Conservation (phyloP, 2,329 filamentous ascomycete species). For the Stylonectria norvegica region DNA sequence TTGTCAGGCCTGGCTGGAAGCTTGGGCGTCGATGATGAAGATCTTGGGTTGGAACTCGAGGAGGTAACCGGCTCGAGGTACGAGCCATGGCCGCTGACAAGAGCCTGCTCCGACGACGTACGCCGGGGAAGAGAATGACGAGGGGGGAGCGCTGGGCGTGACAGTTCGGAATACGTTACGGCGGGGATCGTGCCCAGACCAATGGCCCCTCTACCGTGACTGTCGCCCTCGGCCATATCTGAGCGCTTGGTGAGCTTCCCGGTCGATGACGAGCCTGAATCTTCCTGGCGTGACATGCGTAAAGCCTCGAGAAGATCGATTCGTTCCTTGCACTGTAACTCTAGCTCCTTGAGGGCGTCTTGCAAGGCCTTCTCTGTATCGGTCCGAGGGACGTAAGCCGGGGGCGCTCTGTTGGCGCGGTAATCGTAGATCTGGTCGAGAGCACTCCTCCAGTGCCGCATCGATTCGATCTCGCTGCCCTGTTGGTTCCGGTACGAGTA, state of each 20-base stretch:
- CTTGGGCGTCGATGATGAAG: conserved; percentile 34
- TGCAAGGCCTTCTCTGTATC: conserved; percentile 82
- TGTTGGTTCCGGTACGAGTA: too few species aligned
- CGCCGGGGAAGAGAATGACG: conserved; percentile 55
- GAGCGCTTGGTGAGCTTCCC: conserved; percentile 22
- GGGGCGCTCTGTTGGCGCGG: conserved; percentile 70
- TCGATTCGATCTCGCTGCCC: conserved; percentile 88
- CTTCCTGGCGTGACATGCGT: conserved; percentile 56
- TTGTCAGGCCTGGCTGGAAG: conserved; percentile 34
- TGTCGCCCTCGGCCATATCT: conserved; percentile 17
- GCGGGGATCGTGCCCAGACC: conserved; percentile 79
- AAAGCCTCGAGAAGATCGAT: conserved; percentile 85
- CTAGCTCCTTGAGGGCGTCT: conserved; percentile 77
- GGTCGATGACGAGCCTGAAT: conserved; percentile 14
- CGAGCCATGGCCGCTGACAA: conserved; percentile 32
- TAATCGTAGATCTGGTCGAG: conserved; percentile 87
- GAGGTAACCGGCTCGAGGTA: conserved; percentile 14
- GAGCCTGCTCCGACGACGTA: conserved; percentile 49
- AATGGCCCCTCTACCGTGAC: conserved; percentile 57
- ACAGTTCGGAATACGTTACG: conserved; percentile 75
- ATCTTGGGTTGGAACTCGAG: conserved; percentile 23
- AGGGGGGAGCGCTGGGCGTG: conserved; percentile 59
- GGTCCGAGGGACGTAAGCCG: conserved; percentile 65
- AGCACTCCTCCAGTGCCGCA: conserved; percentile 84
- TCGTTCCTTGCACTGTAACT: conserved; percentile 88